phyloP scores from a whole-genome alignment of 106 monocot genomes.

The Dioscorea zingiberensis region DNA sequence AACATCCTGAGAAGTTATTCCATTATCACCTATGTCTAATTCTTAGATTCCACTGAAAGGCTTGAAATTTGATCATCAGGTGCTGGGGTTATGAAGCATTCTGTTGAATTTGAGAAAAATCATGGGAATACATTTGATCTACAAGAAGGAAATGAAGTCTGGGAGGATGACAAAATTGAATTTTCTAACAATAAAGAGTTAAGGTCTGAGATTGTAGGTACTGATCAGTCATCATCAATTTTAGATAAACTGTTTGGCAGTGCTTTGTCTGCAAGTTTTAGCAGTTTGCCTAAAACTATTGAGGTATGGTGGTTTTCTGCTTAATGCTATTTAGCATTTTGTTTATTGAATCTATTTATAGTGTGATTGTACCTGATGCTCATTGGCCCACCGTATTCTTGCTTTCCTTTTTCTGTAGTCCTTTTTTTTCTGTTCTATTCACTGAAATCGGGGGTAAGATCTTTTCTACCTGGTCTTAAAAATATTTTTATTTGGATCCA shows the following conservation, averaged over 20 bases:
- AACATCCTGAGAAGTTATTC: not conserved
- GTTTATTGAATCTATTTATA: too few relatives aligned
- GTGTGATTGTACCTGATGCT: too few relatives aligned
- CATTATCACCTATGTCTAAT: not conserved
- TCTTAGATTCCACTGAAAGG: conserved; percentile 6
- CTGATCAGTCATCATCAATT: conserved; percentile 32
- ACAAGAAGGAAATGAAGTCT: conserved; percentile 18
- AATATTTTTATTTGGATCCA: too few relatives aligned
- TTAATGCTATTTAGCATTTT: too few relatives aligned
- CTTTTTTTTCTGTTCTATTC: too few relatives aligned
- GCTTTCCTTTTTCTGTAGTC: too few relatives aligned
- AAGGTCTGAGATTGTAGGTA: conserved; percentile 10
- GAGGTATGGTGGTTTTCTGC: conserved; percentile 28
- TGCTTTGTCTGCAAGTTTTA: conserved; percentile 19
- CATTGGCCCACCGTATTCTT: too few relatives aligned
- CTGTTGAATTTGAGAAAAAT: conserved; percentile 10
- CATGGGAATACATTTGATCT: conserved; percentile 7
- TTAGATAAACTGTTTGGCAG: conserved; percentile 49
- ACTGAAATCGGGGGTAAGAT: too few relatives aligned
- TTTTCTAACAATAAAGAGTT: conserved; percentile 16
- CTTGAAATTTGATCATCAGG: not conserved
- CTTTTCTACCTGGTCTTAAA: too few relatives aligned
- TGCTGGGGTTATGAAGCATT: not conserved
- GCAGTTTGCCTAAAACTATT: conserved; percentile 12
- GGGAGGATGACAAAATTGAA: conserved; percentile 24